Evolutionary conservation across 768 basidiomycete species (phyloP).

Genomic region (Suillus subalutaceus): DNA sequence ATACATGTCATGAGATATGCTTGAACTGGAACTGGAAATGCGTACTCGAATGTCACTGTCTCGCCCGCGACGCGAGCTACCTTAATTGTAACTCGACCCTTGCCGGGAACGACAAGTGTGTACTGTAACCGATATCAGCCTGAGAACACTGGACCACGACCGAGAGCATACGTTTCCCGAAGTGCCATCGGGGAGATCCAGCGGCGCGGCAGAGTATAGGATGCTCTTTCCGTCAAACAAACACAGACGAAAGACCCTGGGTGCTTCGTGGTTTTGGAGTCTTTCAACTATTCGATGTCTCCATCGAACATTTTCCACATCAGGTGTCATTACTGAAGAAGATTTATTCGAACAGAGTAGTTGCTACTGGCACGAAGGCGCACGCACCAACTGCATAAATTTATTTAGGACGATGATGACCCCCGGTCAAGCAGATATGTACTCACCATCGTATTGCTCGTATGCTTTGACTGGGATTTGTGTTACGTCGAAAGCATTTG

Average conservation of each 20-base stretch:
- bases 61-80: conserved; percentile 42
- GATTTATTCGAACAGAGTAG: not conserved
- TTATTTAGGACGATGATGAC: conserved; percentile 10
- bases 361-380: conserved; percentile 28
- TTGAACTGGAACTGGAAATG: not conserved
- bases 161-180: conserved; percentile 29
- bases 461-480: conserved; percentile 32
- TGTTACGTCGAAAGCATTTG: conserved; percentile 38
- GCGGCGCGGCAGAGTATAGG: conserved; percentile 38
- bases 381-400: conserved; percentile 8
- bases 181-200: conserved; percentile 34
- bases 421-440: not conserved
- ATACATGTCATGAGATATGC: not conserved
- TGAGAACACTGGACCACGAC: not conserved
- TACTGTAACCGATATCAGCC: not conserved
- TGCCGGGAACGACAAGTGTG: conserved; percentile 36
- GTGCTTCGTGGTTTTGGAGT: conserved; percentile 42
- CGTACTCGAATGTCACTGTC: conserved; percentile 32
- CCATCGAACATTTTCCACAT: conserved; percentile 17
- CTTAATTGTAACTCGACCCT: conserved; percentile 35
- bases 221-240: conserved; percentile 52
- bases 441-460: conserved; percentile 38
- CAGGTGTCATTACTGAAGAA: conserved; percentile 23
- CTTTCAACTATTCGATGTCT: conserved; percentile 35
- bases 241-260: conserved; percentile 43